Evolutionary conservation across 305 asterid genomes (phyloP).

Genomic region (Solanum hybrid): DNA sequence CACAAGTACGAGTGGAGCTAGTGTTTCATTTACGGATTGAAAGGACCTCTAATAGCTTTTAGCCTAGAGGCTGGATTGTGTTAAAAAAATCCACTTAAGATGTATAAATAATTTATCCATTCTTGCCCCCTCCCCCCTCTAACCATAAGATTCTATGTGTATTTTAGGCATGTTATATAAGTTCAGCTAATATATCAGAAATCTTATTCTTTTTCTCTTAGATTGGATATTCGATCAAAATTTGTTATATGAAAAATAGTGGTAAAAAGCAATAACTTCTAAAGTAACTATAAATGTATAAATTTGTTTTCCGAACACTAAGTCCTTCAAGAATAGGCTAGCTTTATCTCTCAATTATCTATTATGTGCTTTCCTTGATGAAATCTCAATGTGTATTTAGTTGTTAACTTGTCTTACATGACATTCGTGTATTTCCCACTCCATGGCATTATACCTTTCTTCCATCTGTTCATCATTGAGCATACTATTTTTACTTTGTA

Average conservation of each 20-base stretch:
- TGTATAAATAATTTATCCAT: not conserved
- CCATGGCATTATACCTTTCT: not conserved
- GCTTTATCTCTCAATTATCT: not conserved
- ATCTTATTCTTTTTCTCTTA: not conserved
- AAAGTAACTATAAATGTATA: not conserved
- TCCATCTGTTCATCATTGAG: not conserved
- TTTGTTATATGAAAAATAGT: not conserved
- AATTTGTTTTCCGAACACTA: not conserved
- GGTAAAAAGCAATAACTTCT: not conserved
- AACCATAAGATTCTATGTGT: not conserved
- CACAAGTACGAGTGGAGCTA: not conserved
- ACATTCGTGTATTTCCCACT: not conserved
- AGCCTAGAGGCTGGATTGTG: not conserved
- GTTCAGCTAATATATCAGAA: not conserved
- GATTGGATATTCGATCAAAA: not conserved
- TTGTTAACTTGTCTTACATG: not conserved
- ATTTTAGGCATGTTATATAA: not conserved
- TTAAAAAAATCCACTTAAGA: not conserved
- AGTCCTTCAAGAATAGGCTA: not conserved
- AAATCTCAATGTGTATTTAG: not conserved
- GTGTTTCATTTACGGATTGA: not conserved
- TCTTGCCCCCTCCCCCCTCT: not conserved
- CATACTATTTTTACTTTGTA: not conserved
- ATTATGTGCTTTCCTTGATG: not conserved
- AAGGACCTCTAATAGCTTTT: not conserved